Conservation (phyloP, 2,329 filamentous ascomycete genomes). For the Aureobasidium sp. region DNA sequence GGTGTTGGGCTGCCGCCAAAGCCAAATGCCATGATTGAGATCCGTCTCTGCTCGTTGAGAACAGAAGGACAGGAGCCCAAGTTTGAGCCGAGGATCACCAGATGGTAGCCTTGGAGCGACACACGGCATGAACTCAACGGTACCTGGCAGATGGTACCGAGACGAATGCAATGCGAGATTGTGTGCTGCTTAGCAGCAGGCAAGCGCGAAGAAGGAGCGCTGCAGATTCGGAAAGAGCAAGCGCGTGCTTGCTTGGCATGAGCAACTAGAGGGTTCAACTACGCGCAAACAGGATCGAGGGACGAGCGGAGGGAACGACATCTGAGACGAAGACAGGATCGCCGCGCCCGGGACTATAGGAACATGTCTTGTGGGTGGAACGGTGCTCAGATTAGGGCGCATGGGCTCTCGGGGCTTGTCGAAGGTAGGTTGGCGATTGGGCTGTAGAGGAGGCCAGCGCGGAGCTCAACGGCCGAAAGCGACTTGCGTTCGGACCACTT, state of each 20-base stretch:
- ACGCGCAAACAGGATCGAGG: not conserved
- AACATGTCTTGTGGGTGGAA: not conserved
- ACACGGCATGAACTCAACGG: not conserved
- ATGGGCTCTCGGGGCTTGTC: not conserved
- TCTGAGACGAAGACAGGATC: constrained; percentile 3
- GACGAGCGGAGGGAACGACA: not conserved
- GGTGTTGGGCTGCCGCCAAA: constrained; percentile 6
- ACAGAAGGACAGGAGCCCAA: not conserved
- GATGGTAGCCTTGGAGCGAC: not conserved
- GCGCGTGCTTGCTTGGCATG: constrained; percentile 10
- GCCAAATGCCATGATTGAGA: not conserved
- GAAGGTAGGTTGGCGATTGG: not conserved
- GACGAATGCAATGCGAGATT: constrained; percentile 3
- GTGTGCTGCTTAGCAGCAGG: not conserved
- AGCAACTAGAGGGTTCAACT: not conserved
- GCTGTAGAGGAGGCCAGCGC: not conserved
- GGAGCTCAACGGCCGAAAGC: constrained; percentile 1
- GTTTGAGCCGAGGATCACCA: not conserved
- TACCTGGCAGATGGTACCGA: not conserved
- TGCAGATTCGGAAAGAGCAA: constrained; percentile 5
- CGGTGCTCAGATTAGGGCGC: constrained; percentile 1
- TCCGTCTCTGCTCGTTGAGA: not conserved
- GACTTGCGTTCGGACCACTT: not conserved
- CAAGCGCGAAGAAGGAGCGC: not conserved
- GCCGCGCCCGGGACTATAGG: not conserved